Evolutionary conservation across 1,284 basidiomycete genomes (phyloP), one percentile per base, ranked within the genome.

Genomic region (Mrakiaceae sp.): DNA sequence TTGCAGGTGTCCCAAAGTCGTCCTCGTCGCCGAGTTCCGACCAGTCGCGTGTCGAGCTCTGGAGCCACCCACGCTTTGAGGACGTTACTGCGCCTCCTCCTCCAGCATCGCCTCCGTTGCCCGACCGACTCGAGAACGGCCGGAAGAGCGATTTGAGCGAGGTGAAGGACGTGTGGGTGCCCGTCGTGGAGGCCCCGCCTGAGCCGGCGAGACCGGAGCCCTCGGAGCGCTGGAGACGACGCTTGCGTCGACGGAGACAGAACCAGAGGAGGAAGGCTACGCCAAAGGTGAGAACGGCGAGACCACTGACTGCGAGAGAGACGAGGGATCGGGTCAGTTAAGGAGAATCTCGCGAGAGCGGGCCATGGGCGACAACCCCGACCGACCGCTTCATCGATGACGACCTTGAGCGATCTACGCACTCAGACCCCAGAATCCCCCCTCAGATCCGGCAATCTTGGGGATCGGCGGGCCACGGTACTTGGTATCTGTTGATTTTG

Each of bases 221-320:
- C 46, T 27, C n/a, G 43, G 14, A n/a, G n/a, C 60, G 60, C 44
- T 54, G 52, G 3, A 16, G 59, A 11, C 16, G 8, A 11, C 64
- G 64, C 11, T 70, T 64, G 14, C 70, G 67, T 12, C 68, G 60
- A 27, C 69, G 67, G 12, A 72, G 58, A 60, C 69, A 71, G 51
- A 64, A 69, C 12, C 71, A 50, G 3, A 64, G 46, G 7, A 68
- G 12, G 39, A 67, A 14, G 47, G 46, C 55, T 4, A 48, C 66
- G 7, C 70, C 16, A 2, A 72, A 44, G 9, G 64, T 68, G 6
- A 71, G 44, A 3, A 50, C 52, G 14, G 64, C 69, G 1, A 72
- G 46, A 14, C 68, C 66, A 2, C 70, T 72, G 39, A 71, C 66
- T 64, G 56, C 0, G 12, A 56, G 12, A 4, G 5, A 44, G 42